Conservation (phyloP, 352 stramenopile species). For the Globisporangium irregulare region DNA sequence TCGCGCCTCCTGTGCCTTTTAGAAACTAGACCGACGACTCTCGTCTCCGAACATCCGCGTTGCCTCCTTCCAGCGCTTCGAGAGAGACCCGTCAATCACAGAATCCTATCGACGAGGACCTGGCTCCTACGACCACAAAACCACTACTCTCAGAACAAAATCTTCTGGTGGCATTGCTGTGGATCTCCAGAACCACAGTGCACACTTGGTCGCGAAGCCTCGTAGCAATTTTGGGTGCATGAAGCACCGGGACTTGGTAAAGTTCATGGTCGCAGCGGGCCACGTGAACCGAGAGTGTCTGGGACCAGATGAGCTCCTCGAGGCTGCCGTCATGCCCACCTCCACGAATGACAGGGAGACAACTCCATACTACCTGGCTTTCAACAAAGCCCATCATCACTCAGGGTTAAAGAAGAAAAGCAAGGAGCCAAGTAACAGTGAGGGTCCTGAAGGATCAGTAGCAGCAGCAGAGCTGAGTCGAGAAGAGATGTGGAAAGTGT, state of each 20-base stretch:
- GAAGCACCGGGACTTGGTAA: conserved; percentile 40
- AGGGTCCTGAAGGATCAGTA: neutral
- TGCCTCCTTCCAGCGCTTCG: conserved; percentile 37
- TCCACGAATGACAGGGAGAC: conserved; percentile 6
- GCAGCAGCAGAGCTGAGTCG: conserved; percentile 3
- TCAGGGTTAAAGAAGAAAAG: neutral
- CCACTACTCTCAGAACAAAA: neutral
- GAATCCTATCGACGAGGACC: conserved; percentile 38
- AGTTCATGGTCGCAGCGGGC: conserved; percentile 45
- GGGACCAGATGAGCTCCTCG: conserved; percentile 13
- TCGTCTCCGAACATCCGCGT: conserved; percentile 27
- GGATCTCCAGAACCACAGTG: conserved; percentile 9
- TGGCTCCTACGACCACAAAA: conserved; percentile 23
- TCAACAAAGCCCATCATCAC: conserved; percentile 25
- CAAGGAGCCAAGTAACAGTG: too few species aligned
- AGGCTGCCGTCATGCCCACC: conserved; percentile 28
- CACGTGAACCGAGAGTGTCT: conserved; percentile 36
- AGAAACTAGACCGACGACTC: conserved; percentile 35
- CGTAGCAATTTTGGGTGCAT: conserved; percentile 31
- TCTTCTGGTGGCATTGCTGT: too few species aligned
- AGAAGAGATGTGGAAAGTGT: conserved; percentile 32
- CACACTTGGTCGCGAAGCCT: conserved; percentile 13
- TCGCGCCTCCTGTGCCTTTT: neutral
- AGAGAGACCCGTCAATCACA: conserved; percentile 6
- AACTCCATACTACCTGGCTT: conserved; percentile 39